Conservation (phyloP, 2,329 filamentous ascomycete genomes). For the Fusarium aywerte region DNA sequence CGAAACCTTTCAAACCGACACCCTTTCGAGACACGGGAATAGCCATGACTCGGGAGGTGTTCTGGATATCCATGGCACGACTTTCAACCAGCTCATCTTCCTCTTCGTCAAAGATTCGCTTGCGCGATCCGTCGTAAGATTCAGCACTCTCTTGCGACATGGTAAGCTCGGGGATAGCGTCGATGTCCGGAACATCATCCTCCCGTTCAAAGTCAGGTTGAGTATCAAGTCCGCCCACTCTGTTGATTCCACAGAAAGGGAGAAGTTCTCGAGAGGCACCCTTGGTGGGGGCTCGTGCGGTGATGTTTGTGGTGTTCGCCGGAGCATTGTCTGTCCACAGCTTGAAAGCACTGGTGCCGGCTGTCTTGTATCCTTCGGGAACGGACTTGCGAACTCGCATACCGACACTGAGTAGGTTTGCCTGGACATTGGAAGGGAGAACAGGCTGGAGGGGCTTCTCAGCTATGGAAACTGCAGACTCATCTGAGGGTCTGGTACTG, state of each 20-base stretch:
- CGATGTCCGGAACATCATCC: constrained; percentile 50
- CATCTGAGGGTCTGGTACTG: constrained; percentile 50
- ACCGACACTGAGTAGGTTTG: constrained; percentile 88
- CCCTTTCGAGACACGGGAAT: constrained; percentile 55
- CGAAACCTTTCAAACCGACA: constrained; percentile 40
- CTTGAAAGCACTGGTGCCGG: constrained; percentile 60
- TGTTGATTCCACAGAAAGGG: constrained; percentile 85
- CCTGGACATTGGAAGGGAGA: constrained; percentile 75
- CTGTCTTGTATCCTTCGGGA: constrained; percentile 91
- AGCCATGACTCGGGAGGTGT: constrained; percentile 60
- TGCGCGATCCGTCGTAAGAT: constrained; percentile 52
- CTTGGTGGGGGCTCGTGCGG: constrained; percentile 36
- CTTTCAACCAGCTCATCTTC: constrained; percentile 53
- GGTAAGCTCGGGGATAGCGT: constrained; percentile 60
- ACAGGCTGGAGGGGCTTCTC: constrained; percentile 53
- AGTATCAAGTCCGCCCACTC: constrained; percentile 73
- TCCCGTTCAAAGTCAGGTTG: constrained; percentile 60
- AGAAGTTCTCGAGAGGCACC: constrained; percentile 69
- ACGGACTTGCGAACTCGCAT: constrained; percentile 96
- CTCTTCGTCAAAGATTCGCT: constrained; percentile 61
- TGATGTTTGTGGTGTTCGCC: constrained; percentile 16
- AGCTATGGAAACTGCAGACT: constrained; percentile 46
- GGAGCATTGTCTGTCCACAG: constrained; percentile 58
- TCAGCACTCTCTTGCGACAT: constrained; percentile 66
- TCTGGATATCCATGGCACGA: constrained; percentile 53